phyloP scores from a whole-genome alignment of 164 flowering plant genomes.

The Santalum album region DNA sequence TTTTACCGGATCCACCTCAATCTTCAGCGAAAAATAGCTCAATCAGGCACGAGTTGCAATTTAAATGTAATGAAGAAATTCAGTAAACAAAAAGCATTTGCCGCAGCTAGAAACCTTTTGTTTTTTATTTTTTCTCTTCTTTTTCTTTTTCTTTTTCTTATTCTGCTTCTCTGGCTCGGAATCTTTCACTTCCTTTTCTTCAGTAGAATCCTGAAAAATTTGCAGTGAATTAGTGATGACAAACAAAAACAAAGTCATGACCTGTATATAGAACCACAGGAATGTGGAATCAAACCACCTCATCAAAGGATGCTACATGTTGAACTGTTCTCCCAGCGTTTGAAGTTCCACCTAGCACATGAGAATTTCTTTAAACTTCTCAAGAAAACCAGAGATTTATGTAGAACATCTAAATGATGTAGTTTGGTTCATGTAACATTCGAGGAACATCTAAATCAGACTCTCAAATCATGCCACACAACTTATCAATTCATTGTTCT shows the following conservation, averaged over 20 bases:
- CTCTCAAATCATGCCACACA: no score
- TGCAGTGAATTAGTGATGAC: neutral
- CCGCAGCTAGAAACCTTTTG: slow-evolving; percentile 27
- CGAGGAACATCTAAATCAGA: no score
- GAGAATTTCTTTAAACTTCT: neutral
- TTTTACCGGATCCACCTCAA: no score
- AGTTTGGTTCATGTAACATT: no score
- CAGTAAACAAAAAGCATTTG: neutral
- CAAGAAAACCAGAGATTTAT: neutral
- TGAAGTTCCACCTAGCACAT: slow-evolving; percentile 36
- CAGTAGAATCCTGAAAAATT: slow-evolving; percentile 22
- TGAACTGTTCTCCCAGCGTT: slow-evolving; percentile 37
- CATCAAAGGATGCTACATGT: slow-evolving; percentile 51
- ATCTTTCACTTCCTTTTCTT: slow-evolving; percentile 16
- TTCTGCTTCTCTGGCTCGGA: slow-evolving; percentile 17
- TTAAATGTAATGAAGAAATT: no score
- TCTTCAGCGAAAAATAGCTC: no score
- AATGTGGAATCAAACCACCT: slow-evolving; percentile 25
- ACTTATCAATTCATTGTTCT: no score
- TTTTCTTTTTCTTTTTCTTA: slow-evolving; percentile 28
- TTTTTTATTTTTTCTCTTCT: slow-evolving; percentile 27
- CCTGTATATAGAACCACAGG: neutral
- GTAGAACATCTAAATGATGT: neutral
- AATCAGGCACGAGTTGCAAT: no score
- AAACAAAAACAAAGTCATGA: neutral